phyloP scores from a whole-genome alignment of 2,329 filamentous ascomycete genomes.

The Cytospora piceicola region DNA sequence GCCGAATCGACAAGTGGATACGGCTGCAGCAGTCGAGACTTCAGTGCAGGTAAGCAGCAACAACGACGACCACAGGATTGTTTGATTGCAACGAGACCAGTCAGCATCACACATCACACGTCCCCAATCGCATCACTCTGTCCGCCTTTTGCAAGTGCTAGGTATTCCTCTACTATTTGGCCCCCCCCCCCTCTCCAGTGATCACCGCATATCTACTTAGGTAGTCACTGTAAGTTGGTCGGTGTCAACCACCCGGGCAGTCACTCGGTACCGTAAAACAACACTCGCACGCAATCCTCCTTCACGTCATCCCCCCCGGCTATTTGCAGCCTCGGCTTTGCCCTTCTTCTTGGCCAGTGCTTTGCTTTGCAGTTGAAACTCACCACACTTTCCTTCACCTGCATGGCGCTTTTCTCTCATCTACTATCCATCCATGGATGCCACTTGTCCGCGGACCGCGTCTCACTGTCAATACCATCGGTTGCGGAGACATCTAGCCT shows the following conservation, averaged over 20 bases:
- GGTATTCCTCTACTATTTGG: neutral
- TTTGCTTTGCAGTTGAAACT: neutral
- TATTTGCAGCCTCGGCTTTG: neutral
- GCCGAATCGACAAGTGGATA: constrained; percentile 12
- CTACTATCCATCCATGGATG: no score
- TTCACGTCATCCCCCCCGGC: neutral
- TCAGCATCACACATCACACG: neutral
- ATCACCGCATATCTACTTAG: neutral
- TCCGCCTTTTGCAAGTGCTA: neutral
- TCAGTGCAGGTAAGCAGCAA: constrained; percentile 14
- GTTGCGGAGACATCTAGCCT: neutral
- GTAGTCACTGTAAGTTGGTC: neutral
- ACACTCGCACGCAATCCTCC: neutral
- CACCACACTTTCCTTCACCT: neutral
- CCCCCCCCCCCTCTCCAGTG: neutral
- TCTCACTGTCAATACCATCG: neutral
- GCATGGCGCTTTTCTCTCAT: neutral
- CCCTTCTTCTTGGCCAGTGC: neutral
- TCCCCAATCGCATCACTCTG: neutral
- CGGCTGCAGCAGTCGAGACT: constrained; percentile 23
- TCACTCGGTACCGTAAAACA: no score
- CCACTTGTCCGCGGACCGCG: neutral
- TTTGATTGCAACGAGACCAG: constrained; percentile 5
- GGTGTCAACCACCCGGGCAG: neutral
- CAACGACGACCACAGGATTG: neutral